phyloP scores from a whole-genome alignment of 2,329 filamentous ascomycete species.

The Sordariomycetes sp. region DNA sequence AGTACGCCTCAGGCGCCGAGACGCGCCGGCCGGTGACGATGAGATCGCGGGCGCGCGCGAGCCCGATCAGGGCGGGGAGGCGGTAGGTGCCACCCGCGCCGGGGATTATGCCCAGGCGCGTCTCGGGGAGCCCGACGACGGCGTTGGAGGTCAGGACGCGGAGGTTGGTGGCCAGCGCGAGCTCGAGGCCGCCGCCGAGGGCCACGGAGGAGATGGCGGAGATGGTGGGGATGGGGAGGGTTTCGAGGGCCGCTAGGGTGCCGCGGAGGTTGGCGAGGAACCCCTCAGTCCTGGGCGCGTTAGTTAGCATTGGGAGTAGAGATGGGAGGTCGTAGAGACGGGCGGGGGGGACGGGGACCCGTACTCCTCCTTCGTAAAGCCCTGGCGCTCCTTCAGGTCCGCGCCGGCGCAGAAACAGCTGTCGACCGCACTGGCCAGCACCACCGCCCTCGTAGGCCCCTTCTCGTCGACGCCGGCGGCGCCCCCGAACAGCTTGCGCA shows the following conservation, averaged over 20 bases:
- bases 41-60: conserved; percentile 74
- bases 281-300: conserved; percentile 50
- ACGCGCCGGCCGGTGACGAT: conserved; percentile 86
- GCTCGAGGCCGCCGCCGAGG: conserved; percentile 86
- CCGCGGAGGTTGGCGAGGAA: conserved; percentile 70
- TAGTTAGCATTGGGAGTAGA: neutral
- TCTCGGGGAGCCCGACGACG: conserved; percentile 77
- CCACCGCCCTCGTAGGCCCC: conserved; percentile 64
- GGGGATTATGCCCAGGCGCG: conserved; percentile 84
- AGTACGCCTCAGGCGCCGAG: conserved; percentile 75
- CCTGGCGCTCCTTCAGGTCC: conserved; percentile 78
- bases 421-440: conserved; percentile 79
- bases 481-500: conserved; percentile 30
- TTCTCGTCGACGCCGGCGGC: conserved; percentile 29
- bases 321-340: conserved; percentile 6
- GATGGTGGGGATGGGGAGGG: conserved; percentile 81
- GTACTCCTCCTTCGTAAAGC: conserved; percentile 70
- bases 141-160: conserved; percentile 77
- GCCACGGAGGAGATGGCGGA: conserved; percentile 77
- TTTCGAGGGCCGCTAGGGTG: conserved; percentile 63
- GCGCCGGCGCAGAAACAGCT: conserved; percentile 87
- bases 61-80: conserved; percentile 70
- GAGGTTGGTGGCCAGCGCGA: conserved; percentile 81
- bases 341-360: conserved; percentile 15
- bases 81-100: conserved; percentile 90